Percentiles rank a stretch among this genome's conserved stretches.
phyloP scores from a whole-genome alignment of 148 eudicot genomes.

The Mesembryanthemum crystallinum region DNA sequence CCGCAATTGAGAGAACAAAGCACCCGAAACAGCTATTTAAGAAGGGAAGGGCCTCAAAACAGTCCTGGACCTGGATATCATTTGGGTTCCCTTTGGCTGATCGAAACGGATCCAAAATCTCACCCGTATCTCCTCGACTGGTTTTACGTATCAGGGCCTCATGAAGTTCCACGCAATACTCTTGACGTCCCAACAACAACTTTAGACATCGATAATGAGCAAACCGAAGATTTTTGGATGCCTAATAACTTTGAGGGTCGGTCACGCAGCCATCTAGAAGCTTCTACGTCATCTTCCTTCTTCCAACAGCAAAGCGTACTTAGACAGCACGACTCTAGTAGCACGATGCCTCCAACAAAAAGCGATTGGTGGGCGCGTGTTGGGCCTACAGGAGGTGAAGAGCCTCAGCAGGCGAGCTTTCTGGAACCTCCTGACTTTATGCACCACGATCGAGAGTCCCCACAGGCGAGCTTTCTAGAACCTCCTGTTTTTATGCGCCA shows the following conservation, averaged over 20 bases:
- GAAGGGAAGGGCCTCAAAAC: conserved; percentile 38
- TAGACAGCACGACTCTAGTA: conserved; percentile 18
- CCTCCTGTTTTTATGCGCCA: conserved; percentile 38
- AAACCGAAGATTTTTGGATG: conserved; percentile 34
- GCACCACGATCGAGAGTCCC: neutral
- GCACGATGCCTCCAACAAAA: conserved; percentile 21
- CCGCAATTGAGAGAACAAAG: conserved; percentile 34
- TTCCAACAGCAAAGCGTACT: conserved; percentile 33
- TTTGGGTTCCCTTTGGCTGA: conserved; percentile 57
- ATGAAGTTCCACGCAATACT: conserved; percentile 21
- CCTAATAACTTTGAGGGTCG: conserved; percentile 36
- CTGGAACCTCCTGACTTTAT: conserved; percentile 40
- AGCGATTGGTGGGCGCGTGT: conserved; percentile 39
- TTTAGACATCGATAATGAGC: conserved; percentile 33
- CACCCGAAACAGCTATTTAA: conserved; percentile 38
- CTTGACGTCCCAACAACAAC: conserved; percentile 30
- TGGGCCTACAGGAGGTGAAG: conserved; percentile 12
- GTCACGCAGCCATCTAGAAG: conserved; percentile 44
- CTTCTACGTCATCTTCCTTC: conserved; percentile 62
- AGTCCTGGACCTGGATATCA: conserved; percentile 34
- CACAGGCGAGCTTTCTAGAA: conserved; percentile 39
- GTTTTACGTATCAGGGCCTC: conserved; percentile 60
- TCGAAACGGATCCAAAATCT: conserved; percentile 48
- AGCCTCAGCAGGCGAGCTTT: conserved; percentile 34
- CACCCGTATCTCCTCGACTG: conserved; percentile 80